Evolutionary conservation across 2,329 filamentous ascomycete species (phyloP), one percentile per base, ranked within the genome.

Genomic region (Sclerotinia minor): DNA sequence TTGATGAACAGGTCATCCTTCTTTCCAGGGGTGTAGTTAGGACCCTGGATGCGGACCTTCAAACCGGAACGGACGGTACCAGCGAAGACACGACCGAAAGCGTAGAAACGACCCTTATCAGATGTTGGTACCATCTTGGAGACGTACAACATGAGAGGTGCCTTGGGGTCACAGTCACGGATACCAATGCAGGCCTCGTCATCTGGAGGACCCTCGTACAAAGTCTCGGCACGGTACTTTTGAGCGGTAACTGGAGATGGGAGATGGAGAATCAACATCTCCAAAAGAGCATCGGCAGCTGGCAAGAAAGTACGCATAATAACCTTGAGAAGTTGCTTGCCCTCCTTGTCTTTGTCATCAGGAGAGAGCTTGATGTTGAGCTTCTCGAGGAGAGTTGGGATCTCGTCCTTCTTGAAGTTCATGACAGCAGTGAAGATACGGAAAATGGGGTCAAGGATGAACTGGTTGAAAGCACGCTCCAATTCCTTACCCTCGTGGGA

Each of bases 61-160:
- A 98, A 87, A 85, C 95, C 95, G 76, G 95, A 98, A 79, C 87
- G 87, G 85, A 97, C 95, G 80, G 94, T 98, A 91, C 95, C 95
- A 77, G 95, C 86, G 88, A 98, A 99, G 84, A 99, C 95, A 96
- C 95, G 95, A 85, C 95, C 95, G 85, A 99, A 99, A 82, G 95
- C 95, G 86, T 97, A 99, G 92, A 99, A 99, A 85, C 95, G 94
- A 83, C 95, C 95, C 91, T 97, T 98, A 81, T 99, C 95, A 78
- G 93, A 96, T 77, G 95, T 99, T 79, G 95, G 95, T 79, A 99
- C 95, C 95, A 99, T 99, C 92, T 99, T 99, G 83, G 95, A 99
- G 82, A 99, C 94, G 91, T 99, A 99, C 76, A 98, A 87, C 95
- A 99, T 99, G 83, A 99, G 95, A 78, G 94, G 92, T 81, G 88